Conservation (phyloP, 108 stramenopile species). For the Pseudonitzschia multiseries region DNA sequence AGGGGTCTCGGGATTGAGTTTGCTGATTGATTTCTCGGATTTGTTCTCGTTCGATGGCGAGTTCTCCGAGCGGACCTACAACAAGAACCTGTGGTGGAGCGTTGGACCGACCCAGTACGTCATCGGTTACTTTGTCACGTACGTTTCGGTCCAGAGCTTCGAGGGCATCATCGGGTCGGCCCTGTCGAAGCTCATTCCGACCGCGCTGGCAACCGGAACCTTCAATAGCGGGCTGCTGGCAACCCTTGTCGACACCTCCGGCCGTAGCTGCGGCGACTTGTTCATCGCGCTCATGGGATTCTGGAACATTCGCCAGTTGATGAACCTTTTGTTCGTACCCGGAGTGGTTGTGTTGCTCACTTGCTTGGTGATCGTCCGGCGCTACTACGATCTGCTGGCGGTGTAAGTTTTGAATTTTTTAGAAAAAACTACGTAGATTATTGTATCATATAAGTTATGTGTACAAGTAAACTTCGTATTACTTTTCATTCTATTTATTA, state of each 20-base stretch:
- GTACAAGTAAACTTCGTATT: too few species aligned
- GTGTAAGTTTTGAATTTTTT: slow-evolving; percentile 29
- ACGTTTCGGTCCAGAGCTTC: slow-evolving; percentile 64
- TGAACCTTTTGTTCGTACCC: slow-evolving; percentile 71
- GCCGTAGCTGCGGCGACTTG: slow-evolving; percentile 66
- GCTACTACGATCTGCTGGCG: slow-evolving; percentile 57
- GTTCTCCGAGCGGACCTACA: slow-evolving; percentile 43
- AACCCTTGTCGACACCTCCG: slow-evolving; percentile 49
- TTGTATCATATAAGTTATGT: neutral
- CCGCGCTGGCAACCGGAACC: slow-evolving; percentile 83
- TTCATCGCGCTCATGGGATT: slow-evolving; percentile 64
- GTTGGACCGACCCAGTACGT: slow-evolving; percentile 60
- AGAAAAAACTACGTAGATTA: neutral
- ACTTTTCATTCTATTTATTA: too few species aligned
- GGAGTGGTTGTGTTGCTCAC: slow-evolving; percentile 50
- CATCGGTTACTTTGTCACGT: slow-evolving; percentile 62
- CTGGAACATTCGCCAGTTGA: slow-evolving; percentile 56
- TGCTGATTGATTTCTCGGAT: slow-evolving; percentile 68
- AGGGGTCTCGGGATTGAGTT: slow-evolving; percentile 50
- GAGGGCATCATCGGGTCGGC: slow-evolving; percentile 85
- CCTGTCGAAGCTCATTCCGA: slow-evolving; percentile 84
- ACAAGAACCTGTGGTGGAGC: slow-evolving; percentile 47
- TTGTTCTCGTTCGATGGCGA: slow-evolving; percentile 31
- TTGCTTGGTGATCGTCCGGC: slow-evolving; percentile 53
- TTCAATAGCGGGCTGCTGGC: slow-evolving; percentile 50